Base-by-base conservation (phyloP, 2,329 filamentous ascomycete genomes). In the Furcasterigmium sp. region DNA sequence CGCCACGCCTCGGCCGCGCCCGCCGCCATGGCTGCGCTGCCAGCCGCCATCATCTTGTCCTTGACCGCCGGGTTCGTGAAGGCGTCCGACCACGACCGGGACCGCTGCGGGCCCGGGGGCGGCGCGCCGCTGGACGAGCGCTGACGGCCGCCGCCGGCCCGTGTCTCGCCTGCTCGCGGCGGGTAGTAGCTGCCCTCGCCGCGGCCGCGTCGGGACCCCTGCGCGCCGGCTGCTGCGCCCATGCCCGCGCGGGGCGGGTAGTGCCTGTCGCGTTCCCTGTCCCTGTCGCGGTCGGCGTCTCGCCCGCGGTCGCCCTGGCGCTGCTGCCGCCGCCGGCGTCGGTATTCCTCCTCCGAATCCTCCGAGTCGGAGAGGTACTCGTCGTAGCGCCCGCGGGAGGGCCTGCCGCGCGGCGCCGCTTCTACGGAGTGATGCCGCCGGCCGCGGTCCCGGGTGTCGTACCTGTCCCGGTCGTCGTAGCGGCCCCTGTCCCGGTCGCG, bases 1-100 rank as follows among this genome's bases (percentile, higher is more conserved):
- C 37, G 25, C 48, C 48, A 50, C 1, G 44, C 48, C 37, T 50
- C 48, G 1, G 44, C 37, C 17, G 48, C 48, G 4, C 48, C 44
- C 4, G 48, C 48, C 3, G 42, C 46, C 1, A 50, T 39, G 3
- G 48, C 48, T 8, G 48, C 46, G 11, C 46, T 44, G 14, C 43
- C 47, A 0, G 46, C 48, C 8, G 46, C 46, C 35, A 47, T 43
- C 17, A 50, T 21, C 10, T 47, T 49, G 15, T 44, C 36, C 13
- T 45, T 36, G 28, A 37, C 35, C 17, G 13, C 21, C 18, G 35
- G 19, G 35, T 10, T 19, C 17, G 11, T 14, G 29, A 32, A 25
- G 28, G 39, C 15, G 13, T 19, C 15, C 15, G 39, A 41, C 39
- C 28, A 34, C n/a, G 39, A 39, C 41, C 32, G 42, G n/a, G 32